Conservation (phyloP, 1,284 basidiomycete species). For the Sanghuangporus baumii region DNA sequence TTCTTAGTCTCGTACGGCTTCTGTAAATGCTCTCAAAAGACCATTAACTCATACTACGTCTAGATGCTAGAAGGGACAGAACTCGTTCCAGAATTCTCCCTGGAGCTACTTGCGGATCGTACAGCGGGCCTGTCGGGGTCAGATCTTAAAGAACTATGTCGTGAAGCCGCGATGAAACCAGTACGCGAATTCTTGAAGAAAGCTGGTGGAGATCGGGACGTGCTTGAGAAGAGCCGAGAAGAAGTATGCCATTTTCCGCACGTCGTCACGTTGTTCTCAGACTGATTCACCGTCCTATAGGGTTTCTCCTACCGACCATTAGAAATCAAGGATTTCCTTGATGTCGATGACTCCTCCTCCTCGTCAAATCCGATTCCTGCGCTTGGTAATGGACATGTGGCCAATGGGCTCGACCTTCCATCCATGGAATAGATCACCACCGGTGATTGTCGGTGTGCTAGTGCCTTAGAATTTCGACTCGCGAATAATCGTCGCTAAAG, state of each 20-base stretch:
- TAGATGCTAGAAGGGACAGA: conserved; percentile 83
- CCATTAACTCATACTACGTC: neutral
- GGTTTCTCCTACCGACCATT: conserved; percentile 74
- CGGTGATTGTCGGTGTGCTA: neutral
- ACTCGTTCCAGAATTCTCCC: conserved; percentile 59
- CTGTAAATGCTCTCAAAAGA: neutral
- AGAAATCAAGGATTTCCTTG: conserved; percentile 63
- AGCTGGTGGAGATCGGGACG: conserved; percentile 46
- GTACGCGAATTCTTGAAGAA: conserved; percentile 81
- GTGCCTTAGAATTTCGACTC: neutral
- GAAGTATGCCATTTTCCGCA: conserved; percentile 38
- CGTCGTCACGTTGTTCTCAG: neutral
- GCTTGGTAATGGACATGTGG: conserved; percentile 3
- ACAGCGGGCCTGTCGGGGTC: conserved; percentile 86
- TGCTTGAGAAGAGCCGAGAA: conserved; percentile 46
- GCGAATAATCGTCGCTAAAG: neutral
- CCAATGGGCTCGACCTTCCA: conserved; percentile 3
- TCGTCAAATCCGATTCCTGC: neutral
- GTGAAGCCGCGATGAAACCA: conserved; percentile 89
- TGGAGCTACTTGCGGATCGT: conserved; percentile 63
- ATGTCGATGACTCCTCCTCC: conserved; percentile 48
- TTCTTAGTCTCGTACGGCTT: conserved; percentile 71
- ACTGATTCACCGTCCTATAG: conserved; percentile 33
- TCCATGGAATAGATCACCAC: conserved; percentile 1
- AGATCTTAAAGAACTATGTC: conserved; percentile 92